These are phyloP conservation scores for Aspergillus amoenus DNA, from an alignment of 2,329 filamentous ascomycete species.

Conservation along the genomic window DNA sequence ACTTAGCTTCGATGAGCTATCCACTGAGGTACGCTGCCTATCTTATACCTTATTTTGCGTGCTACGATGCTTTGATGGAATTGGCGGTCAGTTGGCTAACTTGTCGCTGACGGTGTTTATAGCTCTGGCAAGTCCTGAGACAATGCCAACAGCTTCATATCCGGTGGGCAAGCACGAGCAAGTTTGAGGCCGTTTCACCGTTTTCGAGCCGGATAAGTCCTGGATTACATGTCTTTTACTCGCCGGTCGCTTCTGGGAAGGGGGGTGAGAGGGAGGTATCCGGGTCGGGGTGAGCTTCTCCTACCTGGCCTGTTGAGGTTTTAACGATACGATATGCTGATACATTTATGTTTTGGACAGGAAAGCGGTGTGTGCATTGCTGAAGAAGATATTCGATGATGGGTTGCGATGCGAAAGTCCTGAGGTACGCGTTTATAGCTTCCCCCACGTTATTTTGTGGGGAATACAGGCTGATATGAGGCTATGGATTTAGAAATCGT, in stretches of 20 bases:
- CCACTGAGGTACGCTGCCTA: slow-evolving; percentile 54
- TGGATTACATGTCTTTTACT: slow-evolving; percentile 79
- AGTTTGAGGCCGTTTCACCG: slow-evolving; percentile 64
- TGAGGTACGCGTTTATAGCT: slow-evolving; percentile 38
- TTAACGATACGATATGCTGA: slow-evolving; percentile 4
- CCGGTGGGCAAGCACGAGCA: slow-evolving; percentile 66
- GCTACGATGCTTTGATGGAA: background rate
- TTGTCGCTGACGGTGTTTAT: background rate
- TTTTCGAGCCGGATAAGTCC: slow-evolving; percentile 73
- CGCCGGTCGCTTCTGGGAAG: slow-evolving; percentile 39
- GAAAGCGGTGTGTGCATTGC: slow-evolving; percentile 55
- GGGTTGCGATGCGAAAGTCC: slow-evolving; percentile 56
- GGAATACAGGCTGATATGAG: background rate
- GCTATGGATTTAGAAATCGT: slow-evolving; percentile 50
- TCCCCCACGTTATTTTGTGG: background rate
- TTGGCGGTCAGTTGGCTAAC: background rate
- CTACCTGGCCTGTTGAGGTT: too few species aligned
- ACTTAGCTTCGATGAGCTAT: slow-evolving; percentile 70
- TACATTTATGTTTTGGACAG: slow-evolving; percentile 30
- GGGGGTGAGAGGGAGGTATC: background rate
- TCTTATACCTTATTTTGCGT: too few species aligned
- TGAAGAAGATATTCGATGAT: slow-evolving; percentile 58
- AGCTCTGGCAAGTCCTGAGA: slow-evolving; percentile 63
- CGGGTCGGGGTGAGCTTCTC: slow-evolving; percentile 17
- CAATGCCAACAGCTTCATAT: slow-evolving; percentile 72